Conservation (phyloP, 257 asterid species). For the Capsicum rhomboideum region DNA sequence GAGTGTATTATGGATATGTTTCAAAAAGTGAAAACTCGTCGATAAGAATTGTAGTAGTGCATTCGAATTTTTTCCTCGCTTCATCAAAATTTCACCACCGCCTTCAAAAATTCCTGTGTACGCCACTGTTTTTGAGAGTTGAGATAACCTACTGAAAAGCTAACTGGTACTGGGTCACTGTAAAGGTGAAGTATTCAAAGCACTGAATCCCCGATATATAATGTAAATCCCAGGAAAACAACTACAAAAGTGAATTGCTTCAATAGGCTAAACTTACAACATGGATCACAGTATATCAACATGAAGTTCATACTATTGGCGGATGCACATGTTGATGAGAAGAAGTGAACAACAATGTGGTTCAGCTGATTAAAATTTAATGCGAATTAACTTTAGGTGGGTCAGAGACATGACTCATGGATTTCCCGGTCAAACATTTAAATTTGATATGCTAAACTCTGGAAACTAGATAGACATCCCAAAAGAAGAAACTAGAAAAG, state of each 20-base stretch:
- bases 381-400: not conserved
- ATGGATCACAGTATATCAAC: not conserved
- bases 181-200: not conserved
- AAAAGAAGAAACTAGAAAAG: not conserved
- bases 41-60: too few relatives aligned
- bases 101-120: too few relatives aligned
- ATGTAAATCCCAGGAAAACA: not conserved
- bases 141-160: not conserved
- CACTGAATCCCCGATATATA: not conserved
- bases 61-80: too few relatives aligned
- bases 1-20: too few relatives aligned
- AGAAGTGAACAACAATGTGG: not conserved
- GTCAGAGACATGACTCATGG: not conserved
- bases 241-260: not conserved
- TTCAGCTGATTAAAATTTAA: not conserved
- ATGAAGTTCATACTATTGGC: not conserved
- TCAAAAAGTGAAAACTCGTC: too few relatives aligned
- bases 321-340: not conserved
- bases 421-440: not conserved
- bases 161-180: too few relatives aligned
- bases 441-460: not conserved
- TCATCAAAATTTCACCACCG: too few relatives aligned
- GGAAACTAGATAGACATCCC: not conserved
- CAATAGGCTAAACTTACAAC: not conserved
- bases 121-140: too few relatives aligned